Base-by-base conservation (phyloP, 768 basidiomycete species). In the Lenzites betulinus region DNA sequence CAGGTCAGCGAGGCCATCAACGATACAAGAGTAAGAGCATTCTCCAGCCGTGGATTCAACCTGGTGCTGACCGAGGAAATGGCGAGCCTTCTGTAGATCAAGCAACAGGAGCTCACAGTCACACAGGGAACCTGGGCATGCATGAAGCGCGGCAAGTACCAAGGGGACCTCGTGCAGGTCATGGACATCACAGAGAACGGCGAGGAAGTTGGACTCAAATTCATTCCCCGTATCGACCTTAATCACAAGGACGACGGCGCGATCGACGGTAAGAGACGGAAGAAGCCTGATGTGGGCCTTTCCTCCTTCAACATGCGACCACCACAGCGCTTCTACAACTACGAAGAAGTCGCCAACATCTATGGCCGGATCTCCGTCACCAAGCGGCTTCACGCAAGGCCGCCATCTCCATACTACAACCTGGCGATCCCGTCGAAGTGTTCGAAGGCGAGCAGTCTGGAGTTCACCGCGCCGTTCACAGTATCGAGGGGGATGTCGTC, bases 391-490 rank as follows among this genome's bases (percentile, higher is more conserved):
- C 95, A 1, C 80, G 89, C 47, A 95, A 93, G 70, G 88, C 92
- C 6, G 92, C 94, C n/a, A 90, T 94, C 35, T 85, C 91, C 13
- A 93, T 94, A 7, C 78, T 99, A n/a, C 94, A 97, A 70, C 97
- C 97, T 0, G 97, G 97, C 50, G 97, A 99, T 75, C 92, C 94
- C 65, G 87, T 99, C 47, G 97, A 99, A 71, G 93, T 98, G 16
- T 95, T 95, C 67, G 95, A 98, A 72, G 97, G 97, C 43, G 95
- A 98, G 74, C 95, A 98, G 71, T 81, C 90, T 7, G 97, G 97
- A 62, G 84, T 97, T 9, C 87, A 93, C 62, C 97, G 97, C 74
- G 83, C 90, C 12, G 93, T 99, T 26, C 93, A 95, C n/a, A n/a
- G n/a, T n/a, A n/a, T n/a, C n/a, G n/a, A n/a, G n/a, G n/a, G n/a